Evolutionary conservation across 805 yeast genomes (phyloP), one percentile per base, ranked within the genome.

Genomic region (Cyberlindnera misumaiensis): DNA sequence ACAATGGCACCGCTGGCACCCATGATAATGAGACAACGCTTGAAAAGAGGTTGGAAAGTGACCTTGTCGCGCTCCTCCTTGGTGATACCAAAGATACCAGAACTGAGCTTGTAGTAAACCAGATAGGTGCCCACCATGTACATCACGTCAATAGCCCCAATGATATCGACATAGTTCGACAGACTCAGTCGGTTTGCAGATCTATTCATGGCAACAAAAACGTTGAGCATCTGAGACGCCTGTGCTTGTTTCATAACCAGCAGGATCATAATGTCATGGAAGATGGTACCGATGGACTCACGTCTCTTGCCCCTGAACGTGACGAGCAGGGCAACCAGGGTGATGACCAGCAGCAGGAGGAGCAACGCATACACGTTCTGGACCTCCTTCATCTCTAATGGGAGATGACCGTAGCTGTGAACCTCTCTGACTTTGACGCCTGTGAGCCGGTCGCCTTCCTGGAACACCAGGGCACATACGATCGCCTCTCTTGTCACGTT

Each of bases 1-100:
- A 37, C 28, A 12, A 30, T 3, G 3, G 35, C 30, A 24, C 39
- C 41, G 10, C 27, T 9, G 11, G 18, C 15, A 13, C 32, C 11
- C 20, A 39, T 28, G 7, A 32, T 12, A 3, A 24, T 24, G 18
- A 32, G 8, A 13, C 28, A 32, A 7, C 13, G 24, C 28, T 28
- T 33, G 32, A 39, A 36, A 30, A 32, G 34, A 11, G 14, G 20
- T 11, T 41, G 39, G 17, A 41, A 26, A 7, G 14, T 34, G 17
- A 41, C 18, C 24, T 40, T 20, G 4, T 14, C 17, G 11, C 39
- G 6, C 28, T 40, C 37, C 29, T 40, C 44, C 30, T 32, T 39
- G 26, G 14, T 17, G 28, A 39, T 22, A 7, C 47, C 47, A 30
- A 41, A 44, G n/a, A 44, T 40, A 26, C 47, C 47, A 20, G 42